phyloP scores from a whole-genome alignment of 371 early-diverging fungal genomes.

The Synchytrium microbalum region DNA sequence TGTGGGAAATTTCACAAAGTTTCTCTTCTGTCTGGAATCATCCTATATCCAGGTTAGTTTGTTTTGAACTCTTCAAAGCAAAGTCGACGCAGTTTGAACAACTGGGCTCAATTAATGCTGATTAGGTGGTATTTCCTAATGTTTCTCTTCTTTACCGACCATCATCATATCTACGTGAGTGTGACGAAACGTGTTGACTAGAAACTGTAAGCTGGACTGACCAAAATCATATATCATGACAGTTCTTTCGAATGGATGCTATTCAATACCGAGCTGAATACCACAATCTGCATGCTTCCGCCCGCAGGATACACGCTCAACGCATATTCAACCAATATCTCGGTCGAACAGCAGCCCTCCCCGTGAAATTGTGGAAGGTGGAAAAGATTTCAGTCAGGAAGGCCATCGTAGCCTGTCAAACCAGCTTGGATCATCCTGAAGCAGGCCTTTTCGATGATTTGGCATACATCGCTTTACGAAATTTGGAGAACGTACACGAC shows the following conservation, averaged over 20 bases:
- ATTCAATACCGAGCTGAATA: slow-evolving; percentile 21
- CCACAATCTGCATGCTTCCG: slow-evolving; percentile 15
- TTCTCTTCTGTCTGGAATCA: slow-evolving; percentile 35
- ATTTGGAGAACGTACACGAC: slow-evolving; percentile 11
- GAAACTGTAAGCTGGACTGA: no score
- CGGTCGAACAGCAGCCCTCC: slow-evolving; percentile 6
- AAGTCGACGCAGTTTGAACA: no score
- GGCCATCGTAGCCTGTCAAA: slow-evolving; percentile 11
- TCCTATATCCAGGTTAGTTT: slow-evolving; percentile 23
- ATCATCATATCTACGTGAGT: slow-evolving; percentile 26
- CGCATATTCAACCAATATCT: slow-evolving; percentile 31
- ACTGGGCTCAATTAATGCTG: background rate
- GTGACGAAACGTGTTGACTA: background rate
- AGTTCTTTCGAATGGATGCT: slow-evolving; percentile 34
- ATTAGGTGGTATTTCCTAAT: slow-evolving; percentile 33
- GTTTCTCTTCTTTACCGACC: slow-evolving; percentile 24
- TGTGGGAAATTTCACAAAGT: slow-evolving; percentile 23
- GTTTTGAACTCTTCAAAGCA: no score
- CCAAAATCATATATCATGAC: background rate
- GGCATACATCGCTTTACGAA: slow-evolving; percentile 12
- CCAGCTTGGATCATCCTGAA: slow-evolving; percentile 18
- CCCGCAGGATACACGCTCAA: slow-evolving; percentile 22
- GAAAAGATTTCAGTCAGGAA: background rate
- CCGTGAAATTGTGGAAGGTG: slow-evolving; percentile 8
- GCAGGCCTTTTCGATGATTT: slow-evolving; percentile 25